Base-by-base conservation (phyloP, 495 filamentous ascomycete genomes). In the Penicillium daleae region DNA sequence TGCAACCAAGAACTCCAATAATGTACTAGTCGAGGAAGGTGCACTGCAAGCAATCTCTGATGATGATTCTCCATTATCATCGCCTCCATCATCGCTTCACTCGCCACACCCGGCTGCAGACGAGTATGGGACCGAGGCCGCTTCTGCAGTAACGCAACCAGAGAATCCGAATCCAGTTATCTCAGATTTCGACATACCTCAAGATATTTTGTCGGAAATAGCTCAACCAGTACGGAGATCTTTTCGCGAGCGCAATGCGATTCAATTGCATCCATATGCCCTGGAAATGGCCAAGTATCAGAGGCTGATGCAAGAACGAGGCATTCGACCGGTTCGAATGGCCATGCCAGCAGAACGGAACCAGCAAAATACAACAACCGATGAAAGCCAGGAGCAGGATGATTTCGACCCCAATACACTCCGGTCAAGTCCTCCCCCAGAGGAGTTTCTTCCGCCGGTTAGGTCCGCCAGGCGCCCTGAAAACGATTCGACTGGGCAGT, bases 221-320 rank as follows among this genome's bases (percentile, higher is more conserved):
- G 57, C 70, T 49, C 73, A 72, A 24, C 76, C 76, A 46, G 64
- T 56, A 27, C 68, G 72, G 56, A 72, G 80, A 51, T 83, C 78
- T 29, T 72, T 93, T 17, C 82, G 90, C 31, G 83, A 89, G 26
- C 81, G 90, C 57, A 92, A 90, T 57, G 85, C 89, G 3, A 91
- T 91, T 33, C 90, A 93, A 67, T 73, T 91, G 54, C 88, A 91
- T 64, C 90, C 90, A 0, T 93, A 92, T 69, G 71, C 84, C 2
- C 66, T 90, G 6, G 90, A 93, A 66, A 82, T 82, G 65, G 88
- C 82, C n/a, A 84, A 84, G 59, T 91, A 92, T 68, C 78, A 81
- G 22, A 82, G 69, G 8, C 77, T 80, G 9, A 82, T 91, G 70
- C 86, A 82, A 57, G 83, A 83, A 6, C 76, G 86, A 44, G 89